Percentiles rank a stretch among this genome's conserved stretches.
phyloP scores from a whole-genome alignment of 1,284 basidiomycete genomes.

The Ustilago shanxiensis region DNA sequence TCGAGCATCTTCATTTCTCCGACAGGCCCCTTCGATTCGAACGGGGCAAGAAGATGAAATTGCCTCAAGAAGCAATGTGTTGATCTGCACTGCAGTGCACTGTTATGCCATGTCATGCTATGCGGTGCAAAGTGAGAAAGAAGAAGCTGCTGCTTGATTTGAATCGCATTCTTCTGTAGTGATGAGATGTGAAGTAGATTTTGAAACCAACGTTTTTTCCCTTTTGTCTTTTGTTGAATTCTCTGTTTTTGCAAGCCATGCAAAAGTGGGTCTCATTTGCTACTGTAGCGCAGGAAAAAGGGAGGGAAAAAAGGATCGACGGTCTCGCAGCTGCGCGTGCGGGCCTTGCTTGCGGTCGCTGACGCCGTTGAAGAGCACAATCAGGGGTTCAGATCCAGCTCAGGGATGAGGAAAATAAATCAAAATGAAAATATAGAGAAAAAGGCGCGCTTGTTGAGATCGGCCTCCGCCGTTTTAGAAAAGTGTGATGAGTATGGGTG shows the following conservation, averaged over 20 bases:
- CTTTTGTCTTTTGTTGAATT: no score
- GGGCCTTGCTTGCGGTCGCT: not conserved
- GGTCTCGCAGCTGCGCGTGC: not conserved
- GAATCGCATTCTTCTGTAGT: slow-evolving; percentile 1
- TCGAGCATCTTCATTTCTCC: not conserved
- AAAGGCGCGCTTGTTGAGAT: not conserved
- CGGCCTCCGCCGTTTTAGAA: no score
- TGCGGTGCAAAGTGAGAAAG: no score
- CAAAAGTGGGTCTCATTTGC: no score
- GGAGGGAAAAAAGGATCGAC: not conserved
- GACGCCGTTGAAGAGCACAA: not conserved
- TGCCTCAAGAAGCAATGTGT: no score
- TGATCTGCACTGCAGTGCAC: not conserved
- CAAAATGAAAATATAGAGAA: not conserved
- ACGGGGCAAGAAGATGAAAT: not conserved
- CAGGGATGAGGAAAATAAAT: no score
- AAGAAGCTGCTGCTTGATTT: not conserved
- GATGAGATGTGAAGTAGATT: slow-evolving; percentile 9
- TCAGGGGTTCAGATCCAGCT: not conserved
- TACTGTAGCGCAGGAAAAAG: not conserved
- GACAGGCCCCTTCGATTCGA: not conserved
- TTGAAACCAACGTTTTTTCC: slow-evolving; percentile 8
- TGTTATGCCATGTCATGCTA: not conserved
- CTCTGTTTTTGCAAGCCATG: no score
- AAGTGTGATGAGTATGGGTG: no score